phyloP scores from a whole-genome alignment of 345 rosid species.

The Passiflora organensis region DNA sequence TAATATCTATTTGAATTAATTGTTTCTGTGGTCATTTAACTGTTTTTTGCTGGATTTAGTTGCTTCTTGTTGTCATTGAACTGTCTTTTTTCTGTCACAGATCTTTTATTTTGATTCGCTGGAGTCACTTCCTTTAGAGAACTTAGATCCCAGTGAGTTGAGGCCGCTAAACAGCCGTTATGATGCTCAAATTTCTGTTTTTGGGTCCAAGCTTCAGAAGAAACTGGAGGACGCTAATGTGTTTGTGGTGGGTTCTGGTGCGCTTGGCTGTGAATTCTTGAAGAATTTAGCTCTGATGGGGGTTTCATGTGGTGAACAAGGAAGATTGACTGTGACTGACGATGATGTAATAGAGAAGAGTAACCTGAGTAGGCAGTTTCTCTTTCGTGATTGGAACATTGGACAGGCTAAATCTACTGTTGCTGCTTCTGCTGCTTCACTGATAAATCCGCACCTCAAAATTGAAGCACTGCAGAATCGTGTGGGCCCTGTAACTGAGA shows the following conservation, averaged over 20 bases:
- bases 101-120: conserved; percentile 93
- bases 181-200: conserved; percentile 96
- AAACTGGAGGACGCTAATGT: conserved; percentile 78
- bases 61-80: too few species aligned
- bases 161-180: conserved; percentile 72
- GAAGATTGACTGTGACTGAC: conserved; percentile 83
- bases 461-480: conserved; percentile 94
- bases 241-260: conserved; percentile 94
- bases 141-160: conserved; percentile 60
- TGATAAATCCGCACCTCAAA: conserved; percentile 61
- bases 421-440: conserved; percentile 83
- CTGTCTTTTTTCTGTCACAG: conserved; percentile 39
- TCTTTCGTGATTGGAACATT: conserved; percentile 98
- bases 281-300: conserved; percentile 96
- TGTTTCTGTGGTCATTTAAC: too few species aligned
- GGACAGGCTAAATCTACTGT: conserved; percentile 98
- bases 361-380: conserved; percentile 96
- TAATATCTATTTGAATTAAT: too few species aligned
- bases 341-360: conserved; percentile 99
- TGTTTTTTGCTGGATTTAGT: too few species aligned
- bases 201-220: conserved; percentile 87
- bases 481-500: conserved; percentile 86
- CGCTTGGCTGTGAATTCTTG: conserved; percentile 92
- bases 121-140: conserved; percentile 82
- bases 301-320: conserved; percentile 73